A percentile compares a stretch with the other conserved stretches of the same genome.
Conservation (phyloP, 345 rosid species). For the Draba incana region DNA sequence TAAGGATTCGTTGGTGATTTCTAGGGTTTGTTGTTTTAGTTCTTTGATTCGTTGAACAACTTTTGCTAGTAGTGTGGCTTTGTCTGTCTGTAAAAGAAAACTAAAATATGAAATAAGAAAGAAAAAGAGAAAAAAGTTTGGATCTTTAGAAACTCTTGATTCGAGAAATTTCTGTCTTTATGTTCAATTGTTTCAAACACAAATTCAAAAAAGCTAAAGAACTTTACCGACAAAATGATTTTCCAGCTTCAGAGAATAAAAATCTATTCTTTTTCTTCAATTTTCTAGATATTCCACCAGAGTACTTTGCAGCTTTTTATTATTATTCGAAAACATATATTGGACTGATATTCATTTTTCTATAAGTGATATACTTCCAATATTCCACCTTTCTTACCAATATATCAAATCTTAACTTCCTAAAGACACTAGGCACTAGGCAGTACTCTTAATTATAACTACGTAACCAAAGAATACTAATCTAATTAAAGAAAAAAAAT, state of each 20-base stretch:
- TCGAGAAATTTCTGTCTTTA: conserved; percentile 17
- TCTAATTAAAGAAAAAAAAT: not conserved
- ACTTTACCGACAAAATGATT: conserved; percentile 50
- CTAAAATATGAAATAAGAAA: conserved; percentile 1
- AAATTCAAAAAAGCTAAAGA: conserved; percentile 39
- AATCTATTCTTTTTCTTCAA: conserved; percentile 25
- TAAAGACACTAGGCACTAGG: too few relatives aligned
- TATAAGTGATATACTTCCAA: conserved; percentile 19
- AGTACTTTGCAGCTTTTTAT: conserved; percentile 26
- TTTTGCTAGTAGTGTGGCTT: conserved; percentile 87
- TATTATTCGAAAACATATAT: conserved; percentile 13
- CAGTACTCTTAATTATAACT: not conserved
- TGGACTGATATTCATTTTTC: conserved; percentile 8
- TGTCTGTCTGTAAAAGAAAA: conserved; percentile 65
- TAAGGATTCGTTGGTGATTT: conserved; percentile 59
- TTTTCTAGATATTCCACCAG: conserved; percentile 27
- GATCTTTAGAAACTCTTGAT: conserved; percentile 17
- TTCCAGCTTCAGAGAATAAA: conserved; percentile 31
- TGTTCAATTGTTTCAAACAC: conserved; percentile 12
- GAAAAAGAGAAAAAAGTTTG: conserved; percentile 12
- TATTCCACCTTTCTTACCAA: conserved; percentile 9
- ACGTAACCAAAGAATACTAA: not conserved
- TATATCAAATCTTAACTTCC: not conserved
- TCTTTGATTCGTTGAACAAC: conserved; percentile 91
- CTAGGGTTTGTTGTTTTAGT: conserved; percentile 71